Percentiles rank a stretch among this genome's conserved stretches.
phyloP scores from a whole-genome alignment of 306 rosid genomes.

The Fragaria nilgerrensis region DNA sequence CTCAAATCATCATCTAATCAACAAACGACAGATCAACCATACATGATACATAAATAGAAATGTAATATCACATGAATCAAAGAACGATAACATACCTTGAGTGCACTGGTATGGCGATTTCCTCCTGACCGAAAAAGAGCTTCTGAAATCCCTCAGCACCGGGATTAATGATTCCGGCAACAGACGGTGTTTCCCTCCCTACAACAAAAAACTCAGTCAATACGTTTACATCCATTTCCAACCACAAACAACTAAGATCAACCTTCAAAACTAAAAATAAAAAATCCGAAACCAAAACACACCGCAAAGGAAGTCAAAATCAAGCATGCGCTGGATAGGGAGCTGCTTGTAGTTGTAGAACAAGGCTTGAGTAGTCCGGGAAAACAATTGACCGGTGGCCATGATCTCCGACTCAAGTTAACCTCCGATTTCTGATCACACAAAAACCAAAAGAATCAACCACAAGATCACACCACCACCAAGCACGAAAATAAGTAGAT shows the following conservation, averaged over 20 bases:
- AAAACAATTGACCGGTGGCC: slow-evolving; percentile 96
- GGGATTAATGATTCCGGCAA: slow-evolving; percentile 96
- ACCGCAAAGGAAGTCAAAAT: slow-evolving; percentile 99
- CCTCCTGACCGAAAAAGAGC: slow-evolving; percentile 97
- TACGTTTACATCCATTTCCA: neutral
- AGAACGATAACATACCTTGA: slow-evolving; percentile 52
- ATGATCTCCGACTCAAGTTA: slow-evolving; percentile 39
- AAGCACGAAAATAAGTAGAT: neutral
- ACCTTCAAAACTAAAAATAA: neutral
- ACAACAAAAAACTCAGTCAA: slow-evolving; percentile 16
- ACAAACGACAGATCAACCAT: neutral
- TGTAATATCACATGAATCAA: neutral
- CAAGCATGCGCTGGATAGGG: slow-evolving; percentile 98
- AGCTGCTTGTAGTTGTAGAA: slow-evolving; percentile 99
- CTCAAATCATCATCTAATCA: too few relatives aligned
- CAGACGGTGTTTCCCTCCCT: slow-evolving; percentile 98
- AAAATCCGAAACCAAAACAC: slow-evolving; percentile 16
- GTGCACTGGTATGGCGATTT: slow-evolving; percentile 96
- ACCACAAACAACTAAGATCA: neutral
- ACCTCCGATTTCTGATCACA: slow-evolving; percentile 38
- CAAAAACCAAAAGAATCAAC: slow-evolving; percentile 3
- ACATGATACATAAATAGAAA: neutral
- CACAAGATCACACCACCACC: neutral
- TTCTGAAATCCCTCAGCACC: slow-evolving; percentile 99
- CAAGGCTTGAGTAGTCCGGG: slow-evolving; percentile 85